These are phyloP conservation scores for Baorangia bicolor DNA, from an alignment of 768 basidiomycete genomes.

Conservation along the genomic window DNA sequence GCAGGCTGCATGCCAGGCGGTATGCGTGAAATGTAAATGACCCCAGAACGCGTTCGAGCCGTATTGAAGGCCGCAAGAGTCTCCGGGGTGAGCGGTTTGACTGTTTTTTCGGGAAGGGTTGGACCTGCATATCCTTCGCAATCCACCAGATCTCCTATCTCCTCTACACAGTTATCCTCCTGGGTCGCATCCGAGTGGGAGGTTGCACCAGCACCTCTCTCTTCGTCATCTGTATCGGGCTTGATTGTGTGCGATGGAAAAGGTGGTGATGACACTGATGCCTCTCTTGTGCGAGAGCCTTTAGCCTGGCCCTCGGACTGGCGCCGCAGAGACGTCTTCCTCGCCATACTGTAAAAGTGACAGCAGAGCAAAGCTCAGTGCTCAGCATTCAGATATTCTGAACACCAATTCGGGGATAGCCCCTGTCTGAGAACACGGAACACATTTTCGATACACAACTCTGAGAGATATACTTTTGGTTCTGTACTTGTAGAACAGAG, in stretches of 20 bases:
- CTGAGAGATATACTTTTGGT: neutral
- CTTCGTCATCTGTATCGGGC: neutral
- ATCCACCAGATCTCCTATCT: conserved; percentile 43
- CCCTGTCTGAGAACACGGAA: too few relatives aligned
- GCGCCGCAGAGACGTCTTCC: neutral
- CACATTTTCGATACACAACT: neutral
- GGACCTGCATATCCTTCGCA: conserved; percentile 59
- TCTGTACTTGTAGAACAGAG: neutral
- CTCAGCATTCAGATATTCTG: neutral
- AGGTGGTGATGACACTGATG: neutral
- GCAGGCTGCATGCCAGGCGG: conserved; percentile 98
- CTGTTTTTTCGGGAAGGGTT: conserved; percentile 38
- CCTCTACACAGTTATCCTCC: conserved; percentile 26
- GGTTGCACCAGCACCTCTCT: neutral
- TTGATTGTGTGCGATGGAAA: neutral
- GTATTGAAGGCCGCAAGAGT: conserved; percentile 73
- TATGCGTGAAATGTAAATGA: conserved; percentile 93
- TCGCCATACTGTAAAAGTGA: conserved; percentile 3
- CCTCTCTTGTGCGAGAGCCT: neutral
- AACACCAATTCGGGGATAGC: conserved; percentile 7
- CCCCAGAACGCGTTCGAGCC: conserved; percentile 74
- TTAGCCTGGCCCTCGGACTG: neutral
- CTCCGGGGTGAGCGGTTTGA: conserved; percentile 74
- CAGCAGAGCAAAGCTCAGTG: neutral
- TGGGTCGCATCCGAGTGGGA: conserved; percentile 14